A percentile compares a stretch with the other conserved stretches of the same genome.
phyloP scores from a whole-genome alignment of 352 stramenopile genomes.

The Phytopythium delawarense region DNA sequence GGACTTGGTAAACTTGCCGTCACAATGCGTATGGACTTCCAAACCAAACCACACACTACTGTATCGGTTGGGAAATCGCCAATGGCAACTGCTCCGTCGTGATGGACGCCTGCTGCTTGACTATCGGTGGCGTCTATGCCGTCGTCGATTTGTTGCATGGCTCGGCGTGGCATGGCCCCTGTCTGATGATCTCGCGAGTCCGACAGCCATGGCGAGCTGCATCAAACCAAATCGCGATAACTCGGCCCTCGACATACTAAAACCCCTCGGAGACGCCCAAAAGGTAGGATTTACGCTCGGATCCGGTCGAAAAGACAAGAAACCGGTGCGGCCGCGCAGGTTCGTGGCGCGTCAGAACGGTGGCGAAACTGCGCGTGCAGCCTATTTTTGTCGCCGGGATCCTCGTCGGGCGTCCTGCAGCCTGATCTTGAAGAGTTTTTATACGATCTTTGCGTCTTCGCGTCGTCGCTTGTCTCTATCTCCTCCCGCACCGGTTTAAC shows the following conservation, averaged over 20 bases:
- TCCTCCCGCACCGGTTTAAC: neutral
- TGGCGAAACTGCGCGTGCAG: neutral
- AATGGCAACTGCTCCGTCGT: neutral
- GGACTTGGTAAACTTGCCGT: no score
- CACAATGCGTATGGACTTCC: no score
- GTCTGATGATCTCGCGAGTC: neutral
- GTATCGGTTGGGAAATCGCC: neutral
- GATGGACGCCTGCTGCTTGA: neutral
- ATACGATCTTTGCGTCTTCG: constrained; percentile 1
- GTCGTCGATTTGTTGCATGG: constrained; percentile 5
- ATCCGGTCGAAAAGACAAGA: neutral
- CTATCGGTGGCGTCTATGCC: neutral
- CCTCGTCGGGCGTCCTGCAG: neutral
- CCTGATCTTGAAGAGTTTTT: constrained; percentile 5
- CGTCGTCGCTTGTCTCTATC: neutral
- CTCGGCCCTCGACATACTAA: neutral
- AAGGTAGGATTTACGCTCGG: neutral
- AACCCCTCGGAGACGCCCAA: neutral
- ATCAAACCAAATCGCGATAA: constrained; percentile 3
- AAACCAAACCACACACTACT: no score
- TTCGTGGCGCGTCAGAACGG: neutral
- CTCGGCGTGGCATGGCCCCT: neutral
- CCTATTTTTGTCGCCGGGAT: neutral
- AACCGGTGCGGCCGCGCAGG: neutral
- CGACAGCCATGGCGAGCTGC: neutral